A percentile compares a stretch with the other conserved stretches of the same genome.
Conservation (phyloP, 805 yeast species). For the Candida xyloterini region DNA sequence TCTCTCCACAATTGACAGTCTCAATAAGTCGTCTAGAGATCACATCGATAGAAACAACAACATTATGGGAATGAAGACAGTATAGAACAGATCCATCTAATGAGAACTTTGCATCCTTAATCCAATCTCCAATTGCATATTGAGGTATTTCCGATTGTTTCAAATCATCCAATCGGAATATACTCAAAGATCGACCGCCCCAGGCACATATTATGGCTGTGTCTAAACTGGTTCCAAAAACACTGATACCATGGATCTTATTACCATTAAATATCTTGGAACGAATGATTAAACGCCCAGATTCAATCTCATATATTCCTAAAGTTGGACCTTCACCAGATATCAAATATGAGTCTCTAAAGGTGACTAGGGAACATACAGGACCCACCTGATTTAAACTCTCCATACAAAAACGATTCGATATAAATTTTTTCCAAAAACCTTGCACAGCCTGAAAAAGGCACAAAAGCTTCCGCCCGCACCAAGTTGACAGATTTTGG, state of each 20-base stretch:
- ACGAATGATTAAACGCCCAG: slow-evolving; percentile 32
- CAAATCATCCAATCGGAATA: slow-evolving; percentile 36
- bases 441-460: slow-evolving; percentile 7
- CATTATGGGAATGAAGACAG: slow-evolving; percentile 79
- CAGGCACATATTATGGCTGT: slow-evolving; percentile 40
- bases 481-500: background rate
- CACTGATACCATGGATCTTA: slow-evolving; percentile 76
- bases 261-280: slow-evolving; percentile 59
- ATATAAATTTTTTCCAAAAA: slow-evolving; percentile 1
- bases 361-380: slow-evolving; percentile 57
- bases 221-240: slow-evolving; percentile 22
- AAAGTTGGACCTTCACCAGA: slow-evolving; percentile 74
- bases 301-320: slow-evolving; percentile 47
- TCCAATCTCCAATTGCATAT: slow-evolving; percentile 73
- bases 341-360: slow-evolving; percentile 35
- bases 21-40: slow-evolving; percentile 26
- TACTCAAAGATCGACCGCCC: slow-evolving; percentile 71
- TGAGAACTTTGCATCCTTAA: slow-evolving; percentile 56
- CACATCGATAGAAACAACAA: slow-evolving; percentile 42
- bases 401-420: slow-evolving; percentile 2
- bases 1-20: slow-evolving; percentile 54
- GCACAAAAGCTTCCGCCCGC: background rate
- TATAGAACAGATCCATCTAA: slow-evolving; percentile 37
- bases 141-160: slow-evolving; percentile 35
- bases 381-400: slow-evolving; percentile 57